phyloP scores from a whole-genome alignment of 257 asterid genomes.

The Phtheirospermum japonicum region DNA sequence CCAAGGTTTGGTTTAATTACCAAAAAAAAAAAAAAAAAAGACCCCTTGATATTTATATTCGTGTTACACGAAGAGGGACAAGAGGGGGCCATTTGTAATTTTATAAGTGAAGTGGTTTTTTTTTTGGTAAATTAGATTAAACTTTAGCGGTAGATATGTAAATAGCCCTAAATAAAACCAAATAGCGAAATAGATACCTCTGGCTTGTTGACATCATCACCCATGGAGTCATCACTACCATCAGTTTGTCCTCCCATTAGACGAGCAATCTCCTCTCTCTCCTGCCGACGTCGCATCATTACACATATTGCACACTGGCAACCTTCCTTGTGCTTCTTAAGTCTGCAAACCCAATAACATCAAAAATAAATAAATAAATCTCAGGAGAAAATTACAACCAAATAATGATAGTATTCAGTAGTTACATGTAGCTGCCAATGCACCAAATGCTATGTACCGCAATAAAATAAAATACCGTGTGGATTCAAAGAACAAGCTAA shows the following conservation, averaged over 20 bases:
- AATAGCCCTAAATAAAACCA: neutral
- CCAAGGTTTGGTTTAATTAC: no score
- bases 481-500: slow-evolving; percentile 18
- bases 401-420: neutral
- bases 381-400: neutral
- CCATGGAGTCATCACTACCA: slow-evolving; percentile 68
- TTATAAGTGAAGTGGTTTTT: no score
- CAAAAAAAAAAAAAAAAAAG: no score
- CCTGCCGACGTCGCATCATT: slow-evolving; percentile 97
- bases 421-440: slow-evolving; percentile 1
- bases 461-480: no score
- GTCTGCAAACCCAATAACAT: slow-evolving; percentile 41
- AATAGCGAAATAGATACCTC: slow-evolving; percentile 45
- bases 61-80: no score
- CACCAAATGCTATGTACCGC: slow-evolving; percentile 1
- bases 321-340: slow-evolving; percentile 92
- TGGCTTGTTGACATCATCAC: slow-evolving; percentile 53
- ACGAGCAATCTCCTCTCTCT: slow-evolving; percentile 79
- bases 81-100: no score
- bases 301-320: slow-evolving; percentile 96
- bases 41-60: no score
- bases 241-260: slow-evolving; percentile 58
- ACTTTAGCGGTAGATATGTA: neutral
- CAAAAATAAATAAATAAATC: neutral
- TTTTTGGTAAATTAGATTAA: neutral